phyloP scores from a whole-genome alignment of 148 eudicot genomes.

The Pouteria glomerata region DNA sequence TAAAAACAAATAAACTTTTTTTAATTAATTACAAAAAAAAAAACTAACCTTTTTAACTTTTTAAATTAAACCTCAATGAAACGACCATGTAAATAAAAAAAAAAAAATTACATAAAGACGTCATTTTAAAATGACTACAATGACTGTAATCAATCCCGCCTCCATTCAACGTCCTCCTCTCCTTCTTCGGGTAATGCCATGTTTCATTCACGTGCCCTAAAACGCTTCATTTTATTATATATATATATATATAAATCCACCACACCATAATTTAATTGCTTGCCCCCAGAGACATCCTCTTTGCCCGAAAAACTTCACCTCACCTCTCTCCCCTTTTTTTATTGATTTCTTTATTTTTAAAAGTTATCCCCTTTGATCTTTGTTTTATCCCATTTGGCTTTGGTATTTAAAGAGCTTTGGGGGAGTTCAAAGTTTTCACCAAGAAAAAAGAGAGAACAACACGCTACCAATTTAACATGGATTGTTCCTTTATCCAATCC shows the following conservation, averaged over 20 bases:
- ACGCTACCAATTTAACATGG: conserved; percentile 1
- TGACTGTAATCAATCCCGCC: no score
- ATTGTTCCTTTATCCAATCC: neutral
- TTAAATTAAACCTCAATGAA: no score
- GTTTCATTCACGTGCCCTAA: conserved; percentile 12
- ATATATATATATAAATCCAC: no score
- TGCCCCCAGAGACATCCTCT: neutral
- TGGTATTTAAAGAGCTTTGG: no score
- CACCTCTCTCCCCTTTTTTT: neutral
- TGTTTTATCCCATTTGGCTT: neutral
- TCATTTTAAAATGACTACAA: no score
- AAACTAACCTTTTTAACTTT: no score
- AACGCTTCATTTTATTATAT: neutral
- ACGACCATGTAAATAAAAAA: no score
- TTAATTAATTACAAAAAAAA: no score
- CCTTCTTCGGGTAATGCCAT: no score
- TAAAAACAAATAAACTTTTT: no score
- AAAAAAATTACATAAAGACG: no score
- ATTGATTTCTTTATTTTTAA: neutral
- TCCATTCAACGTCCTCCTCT: no score
- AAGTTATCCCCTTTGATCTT: neutral
- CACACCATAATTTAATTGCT: neutral
- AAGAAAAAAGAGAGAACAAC: neutral
- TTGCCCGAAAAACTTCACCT: conserved; percentile 1
- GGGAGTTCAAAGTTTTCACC: neutral